Base-by-base conservation (phyloP, 2,329 filamentous ascomycete species). In the Meredithiella fracta region DNA sequence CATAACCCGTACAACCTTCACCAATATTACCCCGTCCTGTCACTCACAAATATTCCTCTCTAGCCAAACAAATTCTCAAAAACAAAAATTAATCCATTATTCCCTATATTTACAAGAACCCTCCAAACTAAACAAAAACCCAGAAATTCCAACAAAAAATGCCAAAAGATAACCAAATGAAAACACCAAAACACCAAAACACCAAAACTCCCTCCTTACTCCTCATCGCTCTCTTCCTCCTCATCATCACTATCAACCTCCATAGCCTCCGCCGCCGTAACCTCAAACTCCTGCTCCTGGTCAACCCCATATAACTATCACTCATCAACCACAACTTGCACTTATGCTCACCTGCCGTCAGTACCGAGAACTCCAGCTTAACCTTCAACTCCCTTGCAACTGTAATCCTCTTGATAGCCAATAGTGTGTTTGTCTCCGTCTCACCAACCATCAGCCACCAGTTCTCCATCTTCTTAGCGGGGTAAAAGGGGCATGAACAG, bases 401-500 rank as follows among this genome's bases (percentile, higher is more conserved):
- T 1, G 90, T 94, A 59, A 98, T 83, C 62, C 91, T 80, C 76
- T 97, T 98, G 73, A 97, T 95, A 2, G 87, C 90, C 58, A 97
- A 74, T 60, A 98, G 73, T 60, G 77, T 90, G 73, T 88, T 91
- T 42, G 85, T 87, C 67, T 80, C 85, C 71, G 96, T 89, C 63
- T 97, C 90, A 29, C 90, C 91, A 34, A 98, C 87, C 20, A 98
- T 87, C 56, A 98, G 72, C 92, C 92, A 98, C 90, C 90, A 98
- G 66, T 92, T 95, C 75, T 98, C 92, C 73, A 87, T 84, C 76
- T 98, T 98, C 68, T 85, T 84, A 52, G 69, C 74, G 0, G 92
- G 90, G 67, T 92, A 98, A 75, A 97, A 98, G 0, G 92, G 92
- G 91, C 90, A 66, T 97, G 90, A 1, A 97, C 94, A 1, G 82